Conservation (phyloP, 1,139 yeast genomes). For the Debaryomyces fabryi region DNA sequence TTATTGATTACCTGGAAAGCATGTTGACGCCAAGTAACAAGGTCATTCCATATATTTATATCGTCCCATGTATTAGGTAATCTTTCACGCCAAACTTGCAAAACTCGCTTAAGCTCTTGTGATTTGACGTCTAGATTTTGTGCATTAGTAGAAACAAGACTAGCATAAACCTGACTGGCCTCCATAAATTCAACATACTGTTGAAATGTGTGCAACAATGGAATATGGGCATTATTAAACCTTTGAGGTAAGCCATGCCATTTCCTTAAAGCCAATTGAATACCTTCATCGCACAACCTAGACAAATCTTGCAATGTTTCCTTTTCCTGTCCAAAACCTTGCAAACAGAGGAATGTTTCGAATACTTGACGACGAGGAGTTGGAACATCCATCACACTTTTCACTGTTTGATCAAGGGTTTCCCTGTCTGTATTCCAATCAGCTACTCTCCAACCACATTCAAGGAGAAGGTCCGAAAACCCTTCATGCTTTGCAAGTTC, state of each 20-base stretch:
- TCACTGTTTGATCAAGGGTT: constrained; percentile 90
- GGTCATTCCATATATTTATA: constrained; percentile 94
- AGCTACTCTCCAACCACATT: constrained; percentile 99
- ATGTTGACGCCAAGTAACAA: constrained; percentile 98
- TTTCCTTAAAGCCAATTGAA: constrained; percentile 86
- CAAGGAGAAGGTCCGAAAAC: constrained; percentile 87
- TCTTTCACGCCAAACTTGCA: constrained; percentile 98
- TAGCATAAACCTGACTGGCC: constrained; percentile 91
- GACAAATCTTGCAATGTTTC: constrained; percentile 82
- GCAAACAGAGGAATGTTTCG: constrained; percentile 90
- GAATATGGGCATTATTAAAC: constrained; percentile 83
- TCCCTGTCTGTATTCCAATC: constrained; percentile 98
- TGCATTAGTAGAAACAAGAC: constrained; percentile 86
- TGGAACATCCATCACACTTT: constrained; percentile 97
- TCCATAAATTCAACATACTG: constrained; percentile 98
- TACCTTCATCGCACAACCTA: constrained; percentile 91
- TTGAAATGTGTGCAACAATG: constrained; percentile 91
- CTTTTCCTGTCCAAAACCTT: constrained; percentile 89
- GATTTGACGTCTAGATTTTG: constrained; percentile 88
- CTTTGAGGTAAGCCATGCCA: constrained; percentile 90
- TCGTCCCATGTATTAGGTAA: constrained; percentile 97
- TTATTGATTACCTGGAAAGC: constrained; percentile 97
- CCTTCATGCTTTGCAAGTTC: constrained; percentile 98
- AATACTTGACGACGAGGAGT: constrained; percentile 96
- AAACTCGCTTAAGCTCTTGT: constrained; percentile 88